Evolutionary conservation across 2,329 filamentous ascomycete genomes (phyloP).

Genomic region (Aspergillus ibericus): DNA sequence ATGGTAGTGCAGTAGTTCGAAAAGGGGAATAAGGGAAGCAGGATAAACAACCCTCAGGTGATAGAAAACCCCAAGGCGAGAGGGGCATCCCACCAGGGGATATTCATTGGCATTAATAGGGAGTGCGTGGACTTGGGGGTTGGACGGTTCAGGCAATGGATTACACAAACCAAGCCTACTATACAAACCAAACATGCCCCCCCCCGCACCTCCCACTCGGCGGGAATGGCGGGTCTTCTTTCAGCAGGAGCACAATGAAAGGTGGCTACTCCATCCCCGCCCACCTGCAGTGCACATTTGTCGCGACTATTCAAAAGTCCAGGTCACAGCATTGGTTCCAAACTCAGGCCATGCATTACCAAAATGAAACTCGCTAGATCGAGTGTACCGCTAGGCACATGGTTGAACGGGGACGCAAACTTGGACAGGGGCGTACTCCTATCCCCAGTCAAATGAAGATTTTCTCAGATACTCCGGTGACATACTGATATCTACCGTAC

Average conservation of each 20-base stretch:
- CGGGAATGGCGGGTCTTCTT: background rate
- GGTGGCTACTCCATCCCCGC: too few relatives aligned
- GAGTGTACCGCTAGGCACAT: background rate
- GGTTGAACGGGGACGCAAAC: background rate
- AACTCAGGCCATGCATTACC: background rate
- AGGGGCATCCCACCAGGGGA: background rate
- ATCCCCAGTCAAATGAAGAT: background rate
- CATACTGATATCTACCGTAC: too few relatives aligned
- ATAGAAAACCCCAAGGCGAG: background rate
- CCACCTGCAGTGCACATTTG: too few relatives aligned
- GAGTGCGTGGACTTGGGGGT: background rate
- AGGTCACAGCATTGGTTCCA: background rate
- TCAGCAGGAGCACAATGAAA: too few relatives aligned
- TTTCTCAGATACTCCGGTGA: too few relatives aligned
- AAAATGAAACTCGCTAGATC: background rate
- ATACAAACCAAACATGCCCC: background rate
- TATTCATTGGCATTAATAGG: background rate
- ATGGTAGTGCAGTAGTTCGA: background rate
- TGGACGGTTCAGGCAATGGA: background rate
- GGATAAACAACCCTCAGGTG: too few relatives aligned
- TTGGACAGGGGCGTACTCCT: background rate
- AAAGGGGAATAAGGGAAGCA: background rate
- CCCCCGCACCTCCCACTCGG: background rate
- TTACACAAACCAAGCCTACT: background rate
- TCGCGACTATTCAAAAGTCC: too few relatives aligned